These are phyloP conservation scores for Fonticula alba DNA, from an alignment of 78 protist species.

Conservation along the genomic window DNA sequence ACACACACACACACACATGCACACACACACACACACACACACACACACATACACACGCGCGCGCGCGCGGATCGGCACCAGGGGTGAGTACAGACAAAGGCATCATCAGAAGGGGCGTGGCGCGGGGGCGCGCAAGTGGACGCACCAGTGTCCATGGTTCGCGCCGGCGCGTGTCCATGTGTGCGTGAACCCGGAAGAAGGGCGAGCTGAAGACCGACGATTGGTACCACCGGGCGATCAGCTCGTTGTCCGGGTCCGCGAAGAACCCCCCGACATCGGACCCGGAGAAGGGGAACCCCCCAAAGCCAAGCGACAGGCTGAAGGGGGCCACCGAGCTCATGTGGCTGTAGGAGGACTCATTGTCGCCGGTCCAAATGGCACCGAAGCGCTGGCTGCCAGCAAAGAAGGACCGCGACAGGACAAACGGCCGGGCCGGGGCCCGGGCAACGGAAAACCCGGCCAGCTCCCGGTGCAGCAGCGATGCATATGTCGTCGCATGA, in stretches of 20 bases:
- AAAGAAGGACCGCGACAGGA: conserved; percentile 87
- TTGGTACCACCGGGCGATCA: conserved; percentile 86
- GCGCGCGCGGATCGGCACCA: background rate
- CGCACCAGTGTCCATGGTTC: conserved; percentile 76
- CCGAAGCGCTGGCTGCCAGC: conserved; percentile 87
- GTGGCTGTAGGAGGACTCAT: conserved; percentile 84
- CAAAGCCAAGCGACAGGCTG: conserved; percentile 60
- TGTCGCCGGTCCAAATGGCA: conserved; percentile 99
- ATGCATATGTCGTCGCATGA: conserved; percentile 2
- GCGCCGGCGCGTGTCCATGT: conserved; percentile 66
- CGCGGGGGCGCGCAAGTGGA: conserved; percentile 4
- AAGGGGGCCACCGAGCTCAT: conserved; percentile 54
- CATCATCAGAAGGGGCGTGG: too few relatives aligned
- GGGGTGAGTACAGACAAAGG: background rate
- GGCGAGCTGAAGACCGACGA: conserved; percentile 85
- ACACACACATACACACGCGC: background rate
- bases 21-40: conserved; percentile 6
- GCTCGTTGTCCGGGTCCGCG: conserved; percentile 76
- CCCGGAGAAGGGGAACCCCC: conserved; percentile 69
- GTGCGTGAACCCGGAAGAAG: conserved; percentile 95
- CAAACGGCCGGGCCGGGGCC: conserved; percentile 72
- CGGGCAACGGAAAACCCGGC: conserved; percentile 22
- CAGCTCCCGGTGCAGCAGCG: conserved; percentile 7
- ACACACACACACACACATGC: conserved; percentile 10
- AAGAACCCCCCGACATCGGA: conserved; percentile 96